A percentile compares a stretch with the other conserved stretches of the same genome.
These are phyloP conservation scores for Cadophora sp. DNA, from an alignment of 2,329 filamentous ascomycete species.

Conservation along the genomic window DNA sequence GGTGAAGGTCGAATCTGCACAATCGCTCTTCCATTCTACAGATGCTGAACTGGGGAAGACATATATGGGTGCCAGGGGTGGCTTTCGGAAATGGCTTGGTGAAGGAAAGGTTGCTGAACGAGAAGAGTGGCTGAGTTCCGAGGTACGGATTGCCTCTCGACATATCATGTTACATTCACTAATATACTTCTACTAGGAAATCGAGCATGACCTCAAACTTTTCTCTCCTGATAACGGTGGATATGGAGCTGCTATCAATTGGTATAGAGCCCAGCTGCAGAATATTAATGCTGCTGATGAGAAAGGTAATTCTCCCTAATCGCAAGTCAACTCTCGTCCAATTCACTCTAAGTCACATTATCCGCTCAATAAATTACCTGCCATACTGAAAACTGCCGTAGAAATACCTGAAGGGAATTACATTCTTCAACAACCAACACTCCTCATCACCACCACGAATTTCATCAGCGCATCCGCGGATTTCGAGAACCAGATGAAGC, in stretches of 20 bases:
- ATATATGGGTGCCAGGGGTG: slow-evolving; percentile 33
- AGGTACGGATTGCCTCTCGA: no score
- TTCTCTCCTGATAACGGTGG: slow-evolving; percentile 28
- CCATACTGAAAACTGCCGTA: no score
- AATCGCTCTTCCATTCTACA: slow-evolving; percentile 28
- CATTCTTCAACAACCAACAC: slow-evolving; percentile 26
- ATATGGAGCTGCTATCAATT: slow-evolving; percentile 31
- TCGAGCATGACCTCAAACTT: slow-evolving; percentile 22
- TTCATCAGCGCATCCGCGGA: slow-evolving; percentile 28
- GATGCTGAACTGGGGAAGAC: slow-evolving; percentile 32
- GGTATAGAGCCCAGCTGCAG: slow-evolving; percentile 38
- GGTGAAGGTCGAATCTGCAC: slow-evolving; percentile 20
- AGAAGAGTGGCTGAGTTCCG: slow-evolving; percentile 22
- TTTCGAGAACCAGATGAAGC: slow-evolving; percentile 31
- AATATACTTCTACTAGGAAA: slow-evolving; percentile 19
- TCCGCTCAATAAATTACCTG: no score
- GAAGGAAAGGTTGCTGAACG: slow-evolving; percentile 22
- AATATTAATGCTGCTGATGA: slow-evolving; percentile 30
- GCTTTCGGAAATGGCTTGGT: slow-evolving; percentile 30
- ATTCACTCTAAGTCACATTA: no score
- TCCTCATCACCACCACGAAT: slow-evolving; percentile 27
- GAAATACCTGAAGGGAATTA: slow-evolving; percentile 28
- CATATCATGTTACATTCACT: not conserved
- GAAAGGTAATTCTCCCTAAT: slow-evolving; percentile 16
- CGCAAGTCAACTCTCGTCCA: no score